Base-by-base conservation (phyloP, 768 basidiomycete genomes). In the Trametes cingulata region DNA sequence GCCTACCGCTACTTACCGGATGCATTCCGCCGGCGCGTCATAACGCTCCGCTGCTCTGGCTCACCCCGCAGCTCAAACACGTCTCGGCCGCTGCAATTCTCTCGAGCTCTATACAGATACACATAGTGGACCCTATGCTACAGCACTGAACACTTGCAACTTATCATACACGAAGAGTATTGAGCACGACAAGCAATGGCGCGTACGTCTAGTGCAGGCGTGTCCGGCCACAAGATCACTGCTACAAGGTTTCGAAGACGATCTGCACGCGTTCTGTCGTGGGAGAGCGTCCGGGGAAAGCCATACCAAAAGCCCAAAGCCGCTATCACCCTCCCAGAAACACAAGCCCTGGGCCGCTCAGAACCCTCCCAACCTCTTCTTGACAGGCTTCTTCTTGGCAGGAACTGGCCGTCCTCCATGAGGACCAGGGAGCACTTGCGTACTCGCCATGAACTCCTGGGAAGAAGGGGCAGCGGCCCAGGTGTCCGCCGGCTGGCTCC, bases 301-400 rank as follows among this genome's bases (percentile, higher is more conserved):
- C 29, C 29, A 14, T 9, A 6, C 29, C 48, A 17, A n/a, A 27
- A 6, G 27, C 48, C 15, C 35, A 49, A n/a, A 13, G 2, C 29
- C 9, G 33, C 14, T 12, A 27, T 10, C 13, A 24, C 14, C 52
- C 24, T 12, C 4, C 24, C 13, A 22, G 37, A 42, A 33, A 37
- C 41, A 22, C 27, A 35, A 55, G 43, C 42, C 43, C 40, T 42
- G n/a, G 40, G 33, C 52, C 41, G 12, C 41, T 81, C 72, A 93
- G 69, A 93, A 93, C 8, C 91, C 91, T 10, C 88, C 89, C 41
- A 91, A 43, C 22, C 90, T 78, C 73, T 87, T 92, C 77, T 86
- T 90, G 20, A 63, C 69, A 25, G 72, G 57, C 69, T 85, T 87
- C 75, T 85, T 86, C 74, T 82, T 89, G 6, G 63, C 68, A 14